phyloP scores from a whole-genome alignment of 1,284 basidiomycete genomes.

The Fomitopsis betulina region DNA sequence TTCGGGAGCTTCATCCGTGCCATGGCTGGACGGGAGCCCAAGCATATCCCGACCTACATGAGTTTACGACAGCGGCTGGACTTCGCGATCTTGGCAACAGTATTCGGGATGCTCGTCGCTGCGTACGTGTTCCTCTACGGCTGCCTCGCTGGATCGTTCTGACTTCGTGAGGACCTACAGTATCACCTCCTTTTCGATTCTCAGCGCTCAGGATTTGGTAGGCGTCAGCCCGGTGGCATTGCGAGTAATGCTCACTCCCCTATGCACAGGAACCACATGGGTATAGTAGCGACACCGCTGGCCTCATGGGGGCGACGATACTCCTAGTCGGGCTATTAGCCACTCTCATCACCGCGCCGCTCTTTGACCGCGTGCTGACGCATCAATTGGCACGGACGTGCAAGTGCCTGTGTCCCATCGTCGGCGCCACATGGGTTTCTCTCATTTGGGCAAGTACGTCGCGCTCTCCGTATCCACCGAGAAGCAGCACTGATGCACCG shows the following conservation, averaged over 20 bases:
- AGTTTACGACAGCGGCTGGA: slow-evolving; percentile 60
- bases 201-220: slow-evolving; percentile 67
- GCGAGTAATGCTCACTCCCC: neutral
- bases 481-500: neutral
- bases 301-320: slow-evolving; percentile 65
- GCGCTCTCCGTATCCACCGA: neutral
- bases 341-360: slow-evolving; percentile 60
- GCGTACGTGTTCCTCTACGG: slow-evolving; percentile 39
- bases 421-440: slow-evolving; percentile 60
- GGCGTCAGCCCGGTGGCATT: slow-evolving; percentile 17
- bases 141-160: neutral
- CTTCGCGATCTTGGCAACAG: slow-evolving; percentile 50
- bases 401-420: slow-evolving; percentile 57
- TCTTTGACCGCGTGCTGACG: slow-evolving; percentile 76
- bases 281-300: slow-evolving; percentile 58
- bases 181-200: slow-evolving; percentile 48
- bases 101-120: slow-evolving; percentile 63
- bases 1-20: slow-evolving; percentile 54
- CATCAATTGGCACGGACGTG: slow-evolving; percentile 56
- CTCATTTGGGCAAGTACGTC: slow-evolving; percentile 72
- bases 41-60: slow-evolving; percentile 47
- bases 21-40: slow-evolving; percentile 40
- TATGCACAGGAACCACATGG: slow-evolving; percentile 58
- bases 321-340: slow-evolving; percentile 66
- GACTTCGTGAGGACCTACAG: slow-evolving; percentile 15